Base-by-base conservation (phyloP, 1,284 basidiomycete species). In the Ustilago crameri region DNA sequence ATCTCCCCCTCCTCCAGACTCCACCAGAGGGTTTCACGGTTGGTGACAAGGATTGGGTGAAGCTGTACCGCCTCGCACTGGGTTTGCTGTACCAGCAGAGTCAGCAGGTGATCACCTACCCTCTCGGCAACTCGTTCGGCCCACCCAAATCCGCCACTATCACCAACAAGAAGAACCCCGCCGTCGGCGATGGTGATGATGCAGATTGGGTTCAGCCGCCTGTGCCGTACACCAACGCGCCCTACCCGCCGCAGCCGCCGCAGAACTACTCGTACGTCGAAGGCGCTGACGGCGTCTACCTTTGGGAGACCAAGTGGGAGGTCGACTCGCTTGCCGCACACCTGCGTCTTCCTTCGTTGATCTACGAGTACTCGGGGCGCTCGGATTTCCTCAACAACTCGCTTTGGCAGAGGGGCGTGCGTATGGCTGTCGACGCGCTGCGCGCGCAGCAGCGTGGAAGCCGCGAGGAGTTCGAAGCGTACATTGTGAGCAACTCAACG, bases 251-350 rank as follows among this genome's bases (percentile, higher is more conserved):
- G 0, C 35, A 50, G 17, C 69, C 74, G 1, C 66, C 65, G 9
- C 9, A 10, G 14, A 74, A 66, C 14, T 78, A 71, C 17, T 67
- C 63, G 15, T 77, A 53, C 48, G 85, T 85, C 8, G 75, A 76
- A 3, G 65, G 61, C 1, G 70, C 49, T 18, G 70, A 77, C 35
- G 70, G 68, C 5, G 60, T 71, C 4, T 74, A 75, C 15, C 63
- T 79, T 3, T 79, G 77, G 77, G 77, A 79, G 37, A 70, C 65
- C n/a, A 79, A 79, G 41, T 79, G 59, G 57, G 77, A 79, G 42
- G 71, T 79, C 10, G 77, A 79, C 45, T 67, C 63, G 17, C 61
- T 78, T 5, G 71, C 63, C 4, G 67, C 67, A 3, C 67, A 70
- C 27, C 32, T 70, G 2, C 49, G 67, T 9, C 40, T 70, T 18